Percentiles rank a stretch among this genome's conserved stretches.
phyloP scores from a whole-genome alignment of 345 rosid species.

The Eucalyptus decipiens region DNA sequence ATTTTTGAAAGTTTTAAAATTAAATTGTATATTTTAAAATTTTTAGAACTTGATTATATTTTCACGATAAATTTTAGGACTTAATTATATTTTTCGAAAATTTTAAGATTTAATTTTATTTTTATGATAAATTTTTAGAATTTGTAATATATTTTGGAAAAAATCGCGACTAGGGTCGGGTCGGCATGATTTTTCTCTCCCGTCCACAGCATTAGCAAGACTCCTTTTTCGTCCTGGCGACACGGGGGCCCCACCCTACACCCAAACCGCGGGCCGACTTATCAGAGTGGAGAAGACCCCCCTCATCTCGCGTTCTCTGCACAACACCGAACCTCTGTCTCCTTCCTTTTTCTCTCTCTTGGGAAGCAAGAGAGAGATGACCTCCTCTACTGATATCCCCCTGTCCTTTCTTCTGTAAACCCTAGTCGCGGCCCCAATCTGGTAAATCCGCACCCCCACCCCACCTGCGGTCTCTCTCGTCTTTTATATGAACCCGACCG shows the following conservation, averaged over 20 bases:
- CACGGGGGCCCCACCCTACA: not conserved
- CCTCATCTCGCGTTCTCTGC: not conserved
- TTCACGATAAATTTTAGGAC: fast-evolving
- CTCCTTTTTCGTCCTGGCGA: not conserved
- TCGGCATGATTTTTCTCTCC: not conserved
- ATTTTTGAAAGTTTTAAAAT: fast-evolving
- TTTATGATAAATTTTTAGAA: too few relatives aligned
- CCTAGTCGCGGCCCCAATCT: not conserved
- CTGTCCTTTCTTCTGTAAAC: not conserved
- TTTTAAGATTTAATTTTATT: too few relatives aligned
- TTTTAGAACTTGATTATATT: fast-evolving
- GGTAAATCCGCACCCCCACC: not conserved
- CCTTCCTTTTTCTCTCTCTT: not conserved
- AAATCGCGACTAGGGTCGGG: not conserved
- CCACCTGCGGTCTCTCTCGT: not conserved
- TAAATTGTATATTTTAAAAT: fast-evolving
- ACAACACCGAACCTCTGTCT: not conserved
- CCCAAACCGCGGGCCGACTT: not conserved
- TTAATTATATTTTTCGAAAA: too few relatives aligned
- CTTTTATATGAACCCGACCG: not conserved
- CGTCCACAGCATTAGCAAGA: not conserved
- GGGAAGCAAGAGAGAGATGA: not conserved
- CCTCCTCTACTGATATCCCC: not conserved
- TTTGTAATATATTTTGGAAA: too few relatives aligned
- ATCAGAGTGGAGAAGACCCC: not conserved